These are phyloP conservation scores for Adansonia gregorii DNA, from an alignment of 441 rosid species.

Conservation along the genomic window DNA sequence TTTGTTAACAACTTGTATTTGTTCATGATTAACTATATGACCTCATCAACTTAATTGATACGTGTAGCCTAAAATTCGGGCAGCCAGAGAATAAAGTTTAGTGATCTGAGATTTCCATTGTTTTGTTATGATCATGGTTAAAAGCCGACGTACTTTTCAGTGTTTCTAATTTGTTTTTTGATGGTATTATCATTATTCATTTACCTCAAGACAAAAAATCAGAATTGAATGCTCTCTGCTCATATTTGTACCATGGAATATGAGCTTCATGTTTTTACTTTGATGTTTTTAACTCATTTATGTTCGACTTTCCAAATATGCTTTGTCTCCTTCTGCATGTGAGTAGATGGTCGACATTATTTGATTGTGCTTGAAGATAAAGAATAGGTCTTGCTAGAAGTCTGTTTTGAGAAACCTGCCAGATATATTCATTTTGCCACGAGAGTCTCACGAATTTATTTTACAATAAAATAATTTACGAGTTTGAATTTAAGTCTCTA, in stretches of 20 bases:
- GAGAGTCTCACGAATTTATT: no score
- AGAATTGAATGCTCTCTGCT: neutral
- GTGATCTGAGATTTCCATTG: neutral
- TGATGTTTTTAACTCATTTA: neutral
- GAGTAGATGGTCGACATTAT: neutral
- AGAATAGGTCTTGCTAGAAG: no score
- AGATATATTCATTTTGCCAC: neutral
- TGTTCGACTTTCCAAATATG: neutral
- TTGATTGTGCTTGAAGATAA: no score
- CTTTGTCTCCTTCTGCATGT: neutral
- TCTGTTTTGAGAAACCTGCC: no score
- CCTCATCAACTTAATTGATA: neutral
- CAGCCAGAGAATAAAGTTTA: no score
- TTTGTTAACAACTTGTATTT: conserved; percentile 12
- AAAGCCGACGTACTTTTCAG: no score
- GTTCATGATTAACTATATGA: neutral
- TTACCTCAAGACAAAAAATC: no score
- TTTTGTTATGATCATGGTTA: neutral
- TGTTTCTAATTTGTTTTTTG: no score
- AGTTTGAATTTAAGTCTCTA: neutral
- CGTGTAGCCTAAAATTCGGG: neutral
- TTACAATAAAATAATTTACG: no score
- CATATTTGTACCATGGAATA: neutral
- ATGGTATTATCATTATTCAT: no score
- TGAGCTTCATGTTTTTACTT: neutral